Evolutionary conservation across 2,329 filamentous ascomycete genomes (phyloP).

Genomic region (Fusarium pseudograminearum): DNA sequence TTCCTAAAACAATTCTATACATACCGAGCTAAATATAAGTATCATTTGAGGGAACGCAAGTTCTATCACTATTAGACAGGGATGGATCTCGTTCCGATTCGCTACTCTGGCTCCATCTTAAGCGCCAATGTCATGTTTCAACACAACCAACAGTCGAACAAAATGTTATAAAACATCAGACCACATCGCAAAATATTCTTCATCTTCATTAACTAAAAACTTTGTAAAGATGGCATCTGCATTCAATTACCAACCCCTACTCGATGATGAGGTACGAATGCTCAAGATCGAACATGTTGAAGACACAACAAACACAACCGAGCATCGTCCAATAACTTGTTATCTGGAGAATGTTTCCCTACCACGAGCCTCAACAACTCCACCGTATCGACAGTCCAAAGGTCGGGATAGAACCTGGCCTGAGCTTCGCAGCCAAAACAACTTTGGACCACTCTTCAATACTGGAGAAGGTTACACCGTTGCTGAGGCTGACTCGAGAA

Average conservation of each 20-base stretch:
- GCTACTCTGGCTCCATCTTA: not conserved
- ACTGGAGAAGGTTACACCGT: not conserved
- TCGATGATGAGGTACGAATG: not conserved
- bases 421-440: not conserved
- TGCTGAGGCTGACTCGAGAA: accelerated
- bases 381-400: not conserved
- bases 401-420: not conserved
- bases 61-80: not conserved
- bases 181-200: not conserved
- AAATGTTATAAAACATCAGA: not conserved
- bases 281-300: not conserved
- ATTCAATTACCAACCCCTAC: not conserved
- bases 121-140: not conserved
- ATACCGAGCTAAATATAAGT: too few relatives aligned
- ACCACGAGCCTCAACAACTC: not conserved
- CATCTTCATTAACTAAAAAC: not conserved
- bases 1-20: not conserved
- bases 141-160: not conserved
- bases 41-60: not conserved
- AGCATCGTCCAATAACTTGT: not conserved
- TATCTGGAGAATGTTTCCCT: not conserved
- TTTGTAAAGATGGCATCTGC: not conserved
- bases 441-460: not conserved
- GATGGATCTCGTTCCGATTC: not conserved
- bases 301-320: too few relatives aligned